These are phyloP conservation scores for Aspergillus alliaceus DNA, from an alignment of 2,329 filamentous ascomycete genomes.

Conservation along the genomic window DNA sequence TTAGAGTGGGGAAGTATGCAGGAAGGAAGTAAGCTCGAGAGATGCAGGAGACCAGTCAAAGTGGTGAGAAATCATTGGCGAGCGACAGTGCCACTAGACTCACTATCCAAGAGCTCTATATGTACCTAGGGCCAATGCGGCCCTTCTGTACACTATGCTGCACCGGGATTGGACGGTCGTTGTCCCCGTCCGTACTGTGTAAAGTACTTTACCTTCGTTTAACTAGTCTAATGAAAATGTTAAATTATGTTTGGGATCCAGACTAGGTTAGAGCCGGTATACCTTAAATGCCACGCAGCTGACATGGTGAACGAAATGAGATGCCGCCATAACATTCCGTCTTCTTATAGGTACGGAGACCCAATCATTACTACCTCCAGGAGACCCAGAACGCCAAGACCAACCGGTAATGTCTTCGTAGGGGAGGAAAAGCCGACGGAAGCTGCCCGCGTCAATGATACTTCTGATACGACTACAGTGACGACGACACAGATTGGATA, in stretches of 20 bases:
- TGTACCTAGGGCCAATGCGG: not conserved
- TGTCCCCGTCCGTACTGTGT: not conserved
- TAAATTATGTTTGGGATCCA: not conserved
- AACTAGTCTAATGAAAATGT: not conserved
- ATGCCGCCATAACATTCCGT: too few relatives aligned
- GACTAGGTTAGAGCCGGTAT: not conserved
- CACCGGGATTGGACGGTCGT: not conserved
- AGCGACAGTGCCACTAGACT: not conserved
- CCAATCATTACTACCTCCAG: too few relatives aligned
- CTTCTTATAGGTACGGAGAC: too few relatives aligned
- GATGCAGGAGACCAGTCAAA: not conserved
- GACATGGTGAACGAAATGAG: not conserved
- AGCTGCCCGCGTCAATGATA: not conserved
- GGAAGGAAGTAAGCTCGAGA: not conserved
- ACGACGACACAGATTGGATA: not conserved
- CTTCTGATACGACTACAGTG: not conserved
- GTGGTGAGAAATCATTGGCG: not conserved
- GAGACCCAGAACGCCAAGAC: constrained; percentile 9
- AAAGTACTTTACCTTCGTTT: not conserved
- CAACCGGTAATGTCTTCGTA: constrained; percentile 4
- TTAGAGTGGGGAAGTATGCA: constrained; percentile 19
- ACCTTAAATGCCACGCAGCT: not conserved
- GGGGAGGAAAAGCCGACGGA: not conserved
- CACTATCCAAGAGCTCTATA: not conserved
- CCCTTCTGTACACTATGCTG: not conserved